Base-by-base conservation (phyloP, 306 rosid species). In the Gillenia trifoliata region DNA sequence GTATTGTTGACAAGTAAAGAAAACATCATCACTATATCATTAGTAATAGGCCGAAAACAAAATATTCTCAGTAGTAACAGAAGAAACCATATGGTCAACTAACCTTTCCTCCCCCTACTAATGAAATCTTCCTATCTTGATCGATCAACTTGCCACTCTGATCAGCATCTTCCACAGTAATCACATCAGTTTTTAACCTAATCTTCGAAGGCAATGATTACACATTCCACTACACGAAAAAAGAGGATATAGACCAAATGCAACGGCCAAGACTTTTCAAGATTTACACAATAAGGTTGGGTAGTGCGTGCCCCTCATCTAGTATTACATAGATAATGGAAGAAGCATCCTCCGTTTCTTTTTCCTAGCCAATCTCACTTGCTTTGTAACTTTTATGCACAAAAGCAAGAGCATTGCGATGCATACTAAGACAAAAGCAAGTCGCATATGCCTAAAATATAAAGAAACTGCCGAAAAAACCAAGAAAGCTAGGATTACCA, bases 301-400 rank as follows among this genome's bases (percentile, higher is more conserved):
- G 72, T 28, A 78, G 78, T 49, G 77, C 45, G 55, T 59, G 55
- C 69, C 29, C 83, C 78, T 70, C 68, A 22, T 67, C 80, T 78
- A 81, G 72, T 74, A 68, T 90, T 87, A 95, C 98, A 95, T 92
- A 17, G 99, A 95, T 77, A 95, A 78, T 26, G 99, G 99, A 84
- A 95, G 99, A 88, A 95, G 99, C 99, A 95, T 95, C 83, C 99
- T 89, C 78, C 98, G 91, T 84, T 79, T 95, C 93, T 90, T 92
- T 85, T 88, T 95, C 89, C 96, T 84, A 59, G 98, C 97, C 81
- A 92, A 72, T 84, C 97, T 89, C 79, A 95, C 95, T 87, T 95
- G 98, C 90, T 92, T 92, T 40, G 98, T 89, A 77, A 95, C 79
- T 88, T 92, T 95, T 96, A 95, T 92, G 88, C 93, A 92, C 79